Evolutionary conservation across 2,329 filamentous ascomycete genomes (phyloP).

Genomic region (Colletotrichum chrysophilum): DNA sequence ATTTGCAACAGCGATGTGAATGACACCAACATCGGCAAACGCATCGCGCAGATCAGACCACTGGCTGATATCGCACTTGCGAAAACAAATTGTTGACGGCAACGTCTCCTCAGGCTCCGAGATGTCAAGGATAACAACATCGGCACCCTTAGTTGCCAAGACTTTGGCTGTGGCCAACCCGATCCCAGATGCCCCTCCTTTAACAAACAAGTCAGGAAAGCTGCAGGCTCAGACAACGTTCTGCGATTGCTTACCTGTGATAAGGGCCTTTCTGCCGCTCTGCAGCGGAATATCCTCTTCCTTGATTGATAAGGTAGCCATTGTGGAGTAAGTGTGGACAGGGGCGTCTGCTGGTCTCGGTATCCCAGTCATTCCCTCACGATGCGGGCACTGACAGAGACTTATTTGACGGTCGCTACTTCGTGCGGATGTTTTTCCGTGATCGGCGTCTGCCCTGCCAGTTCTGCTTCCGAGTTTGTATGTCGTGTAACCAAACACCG

Average conservation of each 20-base stretch:
- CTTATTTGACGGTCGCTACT: neutral
- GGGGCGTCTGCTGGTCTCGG: neutral
- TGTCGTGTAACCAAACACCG: neutral
- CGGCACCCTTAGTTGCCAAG: neutral
- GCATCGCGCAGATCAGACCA: neutral
- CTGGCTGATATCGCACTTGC: neutral
- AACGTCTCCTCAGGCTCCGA: neutral
- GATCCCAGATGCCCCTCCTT: neutral
- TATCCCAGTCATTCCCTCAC: neutral
- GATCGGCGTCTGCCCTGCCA: neutral
- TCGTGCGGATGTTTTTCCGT: neutral
- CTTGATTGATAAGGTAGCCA: neutral
- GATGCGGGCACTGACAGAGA: neutral
- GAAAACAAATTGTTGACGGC: neutral
- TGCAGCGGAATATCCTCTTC: neutral
- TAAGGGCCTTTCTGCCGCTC: neutral
- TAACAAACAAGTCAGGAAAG: neutral
- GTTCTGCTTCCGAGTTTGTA: neutral
- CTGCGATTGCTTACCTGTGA: neutral
- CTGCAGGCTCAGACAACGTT: neutral
- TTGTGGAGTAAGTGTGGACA: neutral
- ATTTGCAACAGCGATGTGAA: neutral
- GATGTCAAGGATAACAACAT: neutral
- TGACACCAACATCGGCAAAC: neutral
- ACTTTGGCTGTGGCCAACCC: neutral